Evolutionary conservation across 257 asterid species (phyloP).

Genomic region (Nicotiana otophora): DNA sequence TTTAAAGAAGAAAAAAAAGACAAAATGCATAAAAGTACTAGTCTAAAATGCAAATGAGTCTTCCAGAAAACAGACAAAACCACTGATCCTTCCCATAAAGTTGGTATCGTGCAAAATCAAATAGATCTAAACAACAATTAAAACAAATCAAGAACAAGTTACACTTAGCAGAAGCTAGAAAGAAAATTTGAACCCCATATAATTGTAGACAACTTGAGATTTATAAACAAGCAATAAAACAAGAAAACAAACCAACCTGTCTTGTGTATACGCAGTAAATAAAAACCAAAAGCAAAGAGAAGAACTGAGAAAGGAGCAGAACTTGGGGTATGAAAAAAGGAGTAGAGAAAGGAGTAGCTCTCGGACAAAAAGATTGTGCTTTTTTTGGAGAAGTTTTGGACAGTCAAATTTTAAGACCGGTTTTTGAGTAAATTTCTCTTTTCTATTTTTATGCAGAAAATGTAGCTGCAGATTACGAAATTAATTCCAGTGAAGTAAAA

Average conservation of each 20-base stretch:
- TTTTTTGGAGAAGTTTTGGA: neutral
- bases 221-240: neutral
- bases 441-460: neutral
- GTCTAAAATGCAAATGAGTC: neutral
- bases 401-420: neutral
- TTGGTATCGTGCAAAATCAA: neutral
- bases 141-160: neutral
- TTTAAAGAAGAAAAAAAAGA: neutral
- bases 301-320: neutral
- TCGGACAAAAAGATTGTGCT: neutral
- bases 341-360: neutral
- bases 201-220: neutral
- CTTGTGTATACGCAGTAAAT: neutral
- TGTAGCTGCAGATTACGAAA: neutral
- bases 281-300: neutral
- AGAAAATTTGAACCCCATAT: neutral
- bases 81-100: neutral
- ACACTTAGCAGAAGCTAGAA: neutral
- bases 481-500: neutral
- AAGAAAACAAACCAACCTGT: neutral
- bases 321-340: neutral
- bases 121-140: constrained; percentile 7
- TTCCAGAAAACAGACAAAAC: neutral
- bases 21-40: neutral
- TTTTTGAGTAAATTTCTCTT: neutral